phyloP scores from a whole-genome alignment of 176 grass and related monocot species.

The Aegilops sharonensis region DNA sequence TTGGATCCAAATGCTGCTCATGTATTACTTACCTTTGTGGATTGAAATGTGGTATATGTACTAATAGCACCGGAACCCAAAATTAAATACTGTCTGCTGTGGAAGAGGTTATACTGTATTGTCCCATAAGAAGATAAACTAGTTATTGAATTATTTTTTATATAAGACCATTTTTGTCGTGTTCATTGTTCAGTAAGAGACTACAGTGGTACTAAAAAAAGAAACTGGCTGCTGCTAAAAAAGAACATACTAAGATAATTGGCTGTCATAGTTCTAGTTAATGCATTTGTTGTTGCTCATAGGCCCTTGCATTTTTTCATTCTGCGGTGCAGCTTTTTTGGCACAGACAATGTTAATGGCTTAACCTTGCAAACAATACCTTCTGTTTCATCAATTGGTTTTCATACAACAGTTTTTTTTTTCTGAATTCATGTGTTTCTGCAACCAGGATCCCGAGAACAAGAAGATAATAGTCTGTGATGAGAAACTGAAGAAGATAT shows the following conservation, averaged over 20 bases:
- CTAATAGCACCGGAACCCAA: neutral
- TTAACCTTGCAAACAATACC: neutral
- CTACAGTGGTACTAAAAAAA: neutral
- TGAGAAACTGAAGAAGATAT: slow-evolving; percentile 75
- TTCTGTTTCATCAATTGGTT: neutral
- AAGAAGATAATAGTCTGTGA: slow-evolving; percentile 82
- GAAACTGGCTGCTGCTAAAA: neutral
- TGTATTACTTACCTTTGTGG: neutral
- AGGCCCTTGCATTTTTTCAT: neutral
- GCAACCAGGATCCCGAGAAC: slow-evolving; percentile 57
- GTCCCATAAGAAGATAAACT: neutral
- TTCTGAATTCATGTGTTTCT: slow-evolving; percentile 24
- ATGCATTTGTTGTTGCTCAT: neutral
- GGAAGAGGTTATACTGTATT: neutral
- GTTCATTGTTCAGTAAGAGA: slow-evolving; percentile 1
- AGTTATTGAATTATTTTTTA: neutral
- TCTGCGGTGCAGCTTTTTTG: neutral
- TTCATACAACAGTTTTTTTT: neutral
- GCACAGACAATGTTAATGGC: neutral
- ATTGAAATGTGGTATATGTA: neutral
- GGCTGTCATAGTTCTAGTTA: neutral
- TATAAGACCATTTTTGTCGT: neutral
- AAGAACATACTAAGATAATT: neutral
- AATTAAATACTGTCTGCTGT: neutral
- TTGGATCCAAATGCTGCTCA: neutral